Base-by-base conservation (phyloP, 2,329 filamentous ascomycete genomes). In the Fusarium foetens region DNA sequence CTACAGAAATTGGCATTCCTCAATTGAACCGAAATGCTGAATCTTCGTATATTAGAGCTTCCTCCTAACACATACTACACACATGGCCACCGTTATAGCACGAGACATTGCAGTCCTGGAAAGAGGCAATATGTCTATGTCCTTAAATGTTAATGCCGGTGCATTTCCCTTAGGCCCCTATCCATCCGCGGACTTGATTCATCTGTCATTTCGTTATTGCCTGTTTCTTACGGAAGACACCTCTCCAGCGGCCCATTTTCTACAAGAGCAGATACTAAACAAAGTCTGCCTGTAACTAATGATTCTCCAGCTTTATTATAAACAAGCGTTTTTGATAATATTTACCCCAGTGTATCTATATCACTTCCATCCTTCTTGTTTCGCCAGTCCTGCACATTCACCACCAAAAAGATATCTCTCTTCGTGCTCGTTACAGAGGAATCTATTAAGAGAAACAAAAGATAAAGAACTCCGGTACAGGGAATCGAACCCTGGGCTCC, bases 401-500 rank as follows among this genome's bases (percentile, higher is more conserved):
- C 33, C 7, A 3, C 29, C 21, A 58, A 58, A 58, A 58, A 35
- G 31, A 11, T 11, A 11, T 35, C 19, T 19, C 13, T 33, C 29
- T 13, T 17, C 8, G 11, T 6, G 9, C n/a, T 31, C 45, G 13
- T 11, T 19, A 3, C 8, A 33, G 29, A 12, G 3, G 11, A 8
- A 19, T 19, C 8, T 23, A 2, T 42, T 13, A 2, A 31, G 3
- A 23, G 14, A 9, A 13, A 14, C 49, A 73, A 61, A 67, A 74
- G 21, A 14, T 29, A 4, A 29, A 36, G 21, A 17, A 17, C 71
- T 74, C 72, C 72, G 72, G 72, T 74, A 73, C 71, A 73, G 72
- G 73, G 72, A 75, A 75, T 75, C 70, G 72, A 75, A 75, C 72
- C 73, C 72, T 75, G 68, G 68, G 72, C 73, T 72, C 73, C 70